Conservation (phyloP, 2,329 filamentous ascomycete genomes). For the Xylaria sp. region DNA sequence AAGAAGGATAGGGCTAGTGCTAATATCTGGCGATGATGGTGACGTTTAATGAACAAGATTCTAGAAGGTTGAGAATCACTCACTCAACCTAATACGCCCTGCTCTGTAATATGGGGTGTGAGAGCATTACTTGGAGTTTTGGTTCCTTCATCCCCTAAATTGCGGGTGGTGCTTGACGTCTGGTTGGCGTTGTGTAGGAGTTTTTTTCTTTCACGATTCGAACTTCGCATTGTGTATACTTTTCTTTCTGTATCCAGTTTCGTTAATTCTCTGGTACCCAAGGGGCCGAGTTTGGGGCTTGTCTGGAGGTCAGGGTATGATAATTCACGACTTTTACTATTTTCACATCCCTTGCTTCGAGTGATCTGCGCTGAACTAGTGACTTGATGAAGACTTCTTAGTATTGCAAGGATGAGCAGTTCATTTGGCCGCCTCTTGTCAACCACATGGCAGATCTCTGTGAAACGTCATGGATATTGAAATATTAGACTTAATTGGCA, state of each 20-base stretch:
- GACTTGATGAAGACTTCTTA: background rate
- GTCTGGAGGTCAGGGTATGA: conserved; percentile 25
- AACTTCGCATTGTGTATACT: conserved; percentile 14
- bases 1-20: conserved; percentile 38
- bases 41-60: conserved; percentile 7
- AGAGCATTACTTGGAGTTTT: conserved; percentile 34
- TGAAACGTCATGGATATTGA: background rate
- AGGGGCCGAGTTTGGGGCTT: conserved; percentile 14
- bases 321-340: conserved; percentile 33
- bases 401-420: background rate
- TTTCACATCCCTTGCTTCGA: background rate
- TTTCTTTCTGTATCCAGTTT: conserved; percentile 30
- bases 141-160: conserved; percentile 14
- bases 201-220: conserved; percentile 6
- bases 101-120: conserved; percentile 4
- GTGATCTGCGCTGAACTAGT: background rate
- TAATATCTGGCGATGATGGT: conserved; percentile 18
- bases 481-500: no score
- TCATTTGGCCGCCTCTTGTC: background rate
- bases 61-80: background rate
- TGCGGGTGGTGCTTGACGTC: conserved; percentile 6
- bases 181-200: conserved; percentile 26
- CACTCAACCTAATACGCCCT: background rate
- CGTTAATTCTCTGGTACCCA: conserved; percentile 17
- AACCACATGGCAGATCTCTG: background rate